phyloP scores from a whole-genome alignment of 768 basidiomycete genomes.

The Boletellus ananiceps region DNA sequence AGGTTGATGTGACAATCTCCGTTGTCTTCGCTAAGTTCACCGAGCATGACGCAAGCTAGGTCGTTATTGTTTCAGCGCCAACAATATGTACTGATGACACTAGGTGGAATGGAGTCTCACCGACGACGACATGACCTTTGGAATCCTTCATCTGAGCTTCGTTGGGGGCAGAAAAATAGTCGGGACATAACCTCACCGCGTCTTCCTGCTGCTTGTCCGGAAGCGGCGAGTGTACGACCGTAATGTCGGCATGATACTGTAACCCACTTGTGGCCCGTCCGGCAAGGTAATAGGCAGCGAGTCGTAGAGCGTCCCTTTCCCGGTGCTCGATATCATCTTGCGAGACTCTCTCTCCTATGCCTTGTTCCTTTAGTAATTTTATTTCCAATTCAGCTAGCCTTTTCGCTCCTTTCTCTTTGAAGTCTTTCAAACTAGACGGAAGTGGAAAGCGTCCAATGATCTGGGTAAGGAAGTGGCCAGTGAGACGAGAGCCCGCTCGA shows the following conservation, averaged over 20 bases:
- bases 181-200: constrained; percentile 12
- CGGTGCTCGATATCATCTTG: background rate
- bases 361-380: too few relatives aligned
- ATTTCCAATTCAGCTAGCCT: too few relatives aligned
- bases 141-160: constrained; percentile 11
- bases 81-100: too few relatives aligned
- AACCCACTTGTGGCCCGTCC: background rate
- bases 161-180: constrained; percentile 13
- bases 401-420: too few relatives aligned
- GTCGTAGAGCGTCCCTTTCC: background rate
- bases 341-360: too few relatives aligned
- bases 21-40: constrained; percentile 4
- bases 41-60: constrained; percentile 4
- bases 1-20: background rate
- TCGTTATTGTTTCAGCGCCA: background rate
- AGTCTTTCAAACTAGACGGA: background rate
- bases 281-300: constrained; percentile 7
- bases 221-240: constrained; percentile 5
- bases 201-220: constrained; percentile 7
- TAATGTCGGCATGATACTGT: constrained; percentile 12
- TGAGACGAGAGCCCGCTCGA: constrained; percentile 14
- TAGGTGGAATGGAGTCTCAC: background rate
- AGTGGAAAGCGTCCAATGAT: constrained; percentile 7
- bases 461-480: constrained; percentile 14
- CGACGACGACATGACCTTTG: constrained; percentile 1